Base-by-base conservation (phyloP, 495 filamentous ascomycete species). In the Aspergillus egyptiacus region DNA sequence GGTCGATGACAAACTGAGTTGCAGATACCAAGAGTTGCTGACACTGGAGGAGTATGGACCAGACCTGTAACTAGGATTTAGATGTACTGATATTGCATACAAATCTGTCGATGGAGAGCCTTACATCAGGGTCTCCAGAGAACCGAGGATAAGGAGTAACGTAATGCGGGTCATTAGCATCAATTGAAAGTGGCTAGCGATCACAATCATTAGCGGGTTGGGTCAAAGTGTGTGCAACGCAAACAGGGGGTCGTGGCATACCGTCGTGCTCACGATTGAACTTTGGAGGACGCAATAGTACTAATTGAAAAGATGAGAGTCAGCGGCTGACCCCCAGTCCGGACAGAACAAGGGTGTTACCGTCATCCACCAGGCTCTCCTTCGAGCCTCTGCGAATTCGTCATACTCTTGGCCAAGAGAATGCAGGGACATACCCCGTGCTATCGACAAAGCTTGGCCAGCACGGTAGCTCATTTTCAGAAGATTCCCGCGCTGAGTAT, bases 281-380 rank as follows among this genome's bases (percentile, higher is more conserved):
- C 75, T 73, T 62, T 83, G 79, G 30, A 77, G 70, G 33, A 79
- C 76, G 59, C 69, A 78, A 28, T 80, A 76, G 53, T 80, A 81
- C 75, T 78, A 57, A 2, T 28, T 23, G 18, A 28, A 9, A 14
- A 25, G 31, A 22, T 11, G 17, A 13, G 5, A 48, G 45, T 64
- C 23, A 62, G 57, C 30, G 4, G 41, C 15, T 32, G 9, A 4
- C 2, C 20, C 14, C 17, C 15, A 14, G 33, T 1, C 11, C 8
- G 6, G 38, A 19, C 8, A 4, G 2, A 13, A 27, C n/a, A 30
- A 24, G 13, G 2, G 17, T 20, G 60, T 28, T 66, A 76, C 75
- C 44, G 78, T 82, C 78, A 81, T 81, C 79, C 79, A 83, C 79
- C 79, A 83, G 36, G 73, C 70, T 54, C 78, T 70, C 25, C 75